Evolutionary conservation across 2,329 filamentous ascomycete species (phyloP).

Genomic region (Didymella sp.): DNA sequence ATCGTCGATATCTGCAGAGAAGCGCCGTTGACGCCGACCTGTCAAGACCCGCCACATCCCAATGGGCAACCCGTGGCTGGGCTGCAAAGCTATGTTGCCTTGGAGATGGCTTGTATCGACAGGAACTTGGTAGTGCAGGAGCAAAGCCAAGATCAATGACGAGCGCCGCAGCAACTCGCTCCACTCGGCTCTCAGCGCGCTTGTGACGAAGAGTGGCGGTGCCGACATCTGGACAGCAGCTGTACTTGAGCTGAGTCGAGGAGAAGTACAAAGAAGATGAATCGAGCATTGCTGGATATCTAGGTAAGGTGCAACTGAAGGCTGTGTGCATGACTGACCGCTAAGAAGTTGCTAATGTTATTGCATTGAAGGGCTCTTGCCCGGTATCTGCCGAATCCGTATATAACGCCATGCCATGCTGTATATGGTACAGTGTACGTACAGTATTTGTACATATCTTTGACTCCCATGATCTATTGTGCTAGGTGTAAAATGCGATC

Average conservation of each 20-base stretch:
- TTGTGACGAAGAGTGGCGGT: neutral
- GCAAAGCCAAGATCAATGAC: constrained; percentile 14
- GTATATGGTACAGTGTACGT: constrained; percentile 36
- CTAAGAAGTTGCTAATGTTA: neutral
- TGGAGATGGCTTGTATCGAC: constrained; percentile 11
- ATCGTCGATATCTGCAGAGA: neutral
- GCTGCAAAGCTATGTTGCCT: neutral
- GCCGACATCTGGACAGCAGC: constrained; percentile 1
- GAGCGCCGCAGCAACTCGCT: constrained; percentile 5
- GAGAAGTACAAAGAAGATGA: neutral
- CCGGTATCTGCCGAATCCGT: constrained; percentile 17
- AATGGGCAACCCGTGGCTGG: constrained; percentile 5
- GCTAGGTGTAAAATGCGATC: constrained; percentile 2
- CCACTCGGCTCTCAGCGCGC: constrained; percentile 7
- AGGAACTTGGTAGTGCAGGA: constrained; percentile 1
- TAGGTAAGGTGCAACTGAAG: too few species aligned
- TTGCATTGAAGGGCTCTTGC: constrained; percentile 13
- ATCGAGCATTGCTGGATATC: neutral
- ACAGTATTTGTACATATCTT: constrained; percentile 20
- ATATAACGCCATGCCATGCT: constrained; percentile 40
- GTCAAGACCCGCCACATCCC: constrained; percentile 1
- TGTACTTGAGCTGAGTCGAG: neutral
- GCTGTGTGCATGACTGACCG: too few species aligned
- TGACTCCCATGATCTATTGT: neutral
- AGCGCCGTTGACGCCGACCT: neutral